Evolutionary conservation across 2,329 filamentous ascomycete species (phyloP), one percentile per base, ranked within the genome.

Genomic region (Fusarium falciforme): DNA sequence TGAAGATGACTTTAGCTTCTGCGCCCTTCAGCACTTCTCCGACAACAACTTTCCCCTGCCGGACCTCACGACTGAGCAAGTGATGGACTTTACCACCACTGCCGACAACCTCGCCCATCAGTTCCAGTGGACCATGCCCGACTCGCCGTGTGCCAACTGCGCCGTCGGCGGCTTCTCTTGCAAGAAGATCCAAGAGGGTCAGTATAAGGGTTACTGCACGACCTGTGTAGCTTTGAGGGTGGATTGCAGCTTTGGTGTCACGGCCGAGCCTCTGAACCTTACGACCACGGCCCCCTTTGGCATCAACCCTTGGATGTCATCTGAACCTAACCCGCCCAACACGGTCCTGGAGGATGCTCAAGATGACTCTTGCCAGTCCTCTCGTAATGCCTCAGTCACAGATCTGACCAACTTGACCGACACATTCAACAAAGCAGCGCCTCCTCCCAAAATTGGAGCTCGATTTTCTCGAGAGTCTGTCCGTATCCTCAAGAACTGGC

Each of bases 401-500:
- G 82, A 82, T 49, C 55, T 82, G n/a, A 66, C 77, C 33, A 78
- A 75, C 27, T 29, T 79, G 47, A 75, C 76, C 12, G 77, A 76
- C 59, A 70, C 65, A n/a, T 54, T 76, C 42, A 81, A 81, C 38
- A 81, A 81, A 42, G 77, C 78, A 6, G 76, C 75, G 2, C 75
- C 79, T 49, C 82, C 77, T 62, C 86, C 91, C 58, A 95, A 94
- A 80, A 90, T 90, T 70, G 93, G 91, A 62, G 90, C 92, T 60
- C 90, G 94, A 16, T 95, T 98, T 82, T 94, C 94, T 6, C 87
- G 93, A 72, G 92, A 95, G 75, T 94, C 94, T 1, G 89, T 96
- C 71, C 93, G 93, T 76, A 89, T 94, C 44, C 84, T 98, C 60
- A 96, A 96, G 83, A 91, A 92, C 76, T 98, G 95, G 95, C 88